Evolutionary conservation across 192 early-diverging fungal species (phyloP).

Genomic region (Dispira simplex): DNA sequence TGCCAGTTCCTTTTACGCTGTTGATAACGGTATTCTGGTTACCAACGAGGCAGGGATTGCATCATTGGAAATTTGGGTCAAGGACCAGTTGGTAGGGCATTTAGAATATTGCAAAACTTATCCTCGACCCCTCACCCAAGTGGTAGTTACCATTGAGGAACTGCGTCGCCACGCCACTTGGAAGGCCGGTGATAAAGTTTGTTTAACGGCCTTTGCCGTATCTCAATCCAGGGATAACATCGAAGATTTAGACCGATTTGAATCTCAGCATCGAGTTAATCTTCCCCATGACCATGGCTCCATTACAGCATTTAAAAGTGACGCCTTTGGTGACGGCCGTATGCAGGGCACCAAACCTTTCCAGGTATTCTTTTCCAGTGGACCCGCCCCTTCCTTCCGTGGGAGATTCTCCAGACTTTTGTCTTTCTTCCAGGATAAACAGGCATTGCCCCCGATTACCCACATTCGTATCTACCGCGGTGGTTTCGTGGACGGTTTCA

Average conservation of each 20-base stretch:
- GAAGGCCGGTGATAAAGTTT: conserved; percentile 18
- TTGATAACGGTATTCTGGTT: conserved; percentile 22
- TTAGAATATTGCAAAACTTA: conserved; percentile 33
- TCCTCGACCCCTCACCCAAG: conserved; percentile 17
- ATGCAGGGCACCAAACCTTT: conserved; percentile 20
- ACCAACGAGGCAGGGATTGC: conserved; percentile 30
- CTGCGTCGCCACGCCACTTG: conserved; percentile 16
- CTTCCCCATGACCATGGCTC: conserved; percentile 11
- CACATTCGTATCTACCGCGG: conserved; percentile 24
- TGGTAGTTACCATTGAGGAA: conserved; percentile 12
- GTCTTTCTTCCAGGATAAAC: conserved; percentile 5
- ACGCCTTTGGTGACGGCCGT: conserved; percentile 22
- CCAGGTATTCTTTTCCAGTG: conserved; percentile 16
- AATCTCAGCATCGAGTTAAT: conserved; percentile 10
- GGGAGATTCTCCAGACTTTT: conserved; percentile 16
- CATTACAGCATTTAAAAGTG: conserved; percentile 14
- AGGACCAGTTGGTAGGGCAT: conserved; percentile 27
- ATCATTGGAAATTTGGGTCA: conserved; percentile 38
- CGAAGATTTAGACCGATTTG: conserved; percentile 14
- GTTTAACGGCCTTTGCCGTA: conserved; percentile 21
- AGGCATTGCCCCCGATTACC: not conserved
- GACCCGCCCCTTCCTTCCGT: conserved; percentile 13
- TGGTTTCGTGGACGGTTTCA: conserved; percentile 33
- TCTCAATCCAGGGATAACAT: conserved; percentile 11
- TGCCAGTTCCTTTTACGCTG: conserved; percentile 13